Conservation (phyloP, 495 filamentous ascomycete species). For the Trichoderma virens region DNA sequence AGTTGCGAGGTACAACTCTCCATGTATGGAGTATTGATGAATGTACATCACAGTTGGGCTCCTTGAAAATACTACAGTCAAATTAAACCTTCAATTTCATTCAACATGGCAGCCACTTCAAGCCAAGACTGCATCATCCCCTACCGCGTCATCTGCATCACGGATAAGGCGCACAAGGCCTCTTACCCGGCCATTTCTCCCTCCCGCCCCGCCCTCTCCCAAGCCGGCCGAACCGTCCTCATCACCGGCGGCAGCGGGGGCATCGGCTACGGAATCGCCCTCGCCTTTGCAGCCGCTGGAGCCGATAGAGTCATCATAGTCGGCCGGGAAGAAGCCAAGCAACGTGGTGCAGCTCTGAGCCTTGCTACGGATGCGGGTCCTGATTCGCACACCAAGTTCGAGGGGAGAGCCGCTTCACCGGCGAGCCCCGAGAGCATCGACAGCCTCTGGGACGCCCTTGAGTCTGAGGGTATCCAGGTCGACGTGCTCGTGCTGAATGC, state of each 20-base stretch:
- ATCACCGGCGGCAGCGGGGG: slow-evolving; percentile 37
- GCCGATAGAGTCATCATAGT: slow-evolving; percentile 26
- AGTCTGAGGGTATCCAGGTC: slow-evolving; percentile 20
- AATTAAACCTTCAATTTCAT: background rate
- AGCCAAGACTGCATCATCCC: background rate
- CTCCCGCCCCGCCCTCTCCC: slow-evolving; percentile 31
- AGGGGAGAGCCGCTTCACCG: slow-evolving; percentile 14
- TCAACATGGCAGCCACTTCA: background rate
- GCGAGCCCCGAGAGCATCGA: slow-evolving; percentile 14
- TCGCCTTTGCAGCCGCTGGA: slow-evolving; percentile 27
- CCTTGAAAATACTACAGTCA: background rate
- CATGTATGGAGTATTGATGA: no score
- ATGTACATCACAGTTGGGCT: no score
- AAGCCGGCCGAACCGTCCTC: slow-evolving; percentile 36
- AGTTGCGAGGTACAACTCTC: no score
- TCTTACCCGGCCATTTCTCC: slow-evolving; percentile 39
- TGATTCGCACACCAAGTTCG: slow-evolving; percentile 14
- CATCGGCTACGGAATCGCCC: slow-evolving; percentile 32
- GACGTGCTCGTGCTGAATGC: slow-evolving; percentile 38
- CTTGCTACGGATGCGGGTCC: slow-evolving; percentile 13
- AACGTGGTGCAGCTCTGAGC: background rate
- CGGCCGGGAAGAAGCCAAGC: background rate
- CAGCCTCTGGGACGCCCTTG: slow-evolving; percentile 28
- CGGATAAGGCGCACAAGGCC: slow-evolving; percentile 26
- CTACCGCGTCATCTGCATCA: background rate